phyloP scores from a whole-genome alignment of 2,329 filamentous ascomycete species.

The Cercospora sp. region DNA sequence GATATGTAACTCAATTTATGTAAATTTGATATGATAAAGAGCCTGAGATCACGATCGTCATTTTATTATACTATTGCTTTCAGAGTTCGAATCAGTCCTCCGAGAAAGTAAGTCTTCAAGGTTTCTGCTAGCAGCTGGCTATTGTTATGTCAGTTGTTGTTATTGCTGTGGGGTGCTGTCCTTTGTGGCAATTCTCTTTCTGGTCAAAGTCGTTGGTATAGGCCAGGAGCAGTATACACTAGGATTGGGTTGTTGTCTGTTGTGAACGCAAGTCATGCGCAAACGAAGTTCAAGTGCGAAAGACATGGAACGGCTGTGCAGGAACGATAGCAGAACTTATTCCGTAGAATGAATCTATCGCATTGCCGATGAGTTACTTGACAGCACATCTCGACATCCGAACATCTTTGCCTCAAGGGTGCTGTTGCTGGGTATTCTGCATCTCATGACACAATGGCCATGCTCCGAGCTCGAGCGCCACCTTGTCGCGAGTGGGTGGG shows the following conservation, averaged over 20 bases:
- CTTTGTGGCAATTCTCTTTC: neutral
- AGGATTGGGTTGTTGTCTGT: neutral
- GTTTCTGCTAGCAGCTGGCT: neutral
- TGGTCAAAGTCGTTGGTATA: neutral
- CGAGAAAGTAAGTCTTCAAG: neutral
- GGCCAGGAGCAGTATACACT: neutral
- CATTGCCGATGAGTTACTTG: neutral
- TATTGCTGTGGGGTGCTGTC: neutral
- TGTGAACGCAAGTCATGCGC: neutral
- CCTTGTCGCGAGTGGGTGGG: neutral
- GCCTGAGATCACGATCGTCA: neutral
- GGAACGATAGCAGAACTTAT: neutral
- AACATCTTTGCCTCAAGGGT: neutral
- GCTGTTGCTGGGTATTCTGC: neutral
- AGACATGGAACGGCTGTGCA: neutral
- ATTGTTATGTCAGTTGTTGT: neutral
- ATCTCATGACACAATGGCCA: neutral
- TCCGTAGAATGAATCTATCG: neutral
- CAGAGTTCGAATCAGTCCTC: neutral
- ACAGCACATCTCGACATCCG: neutral
- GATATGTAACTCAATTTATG: neutral
- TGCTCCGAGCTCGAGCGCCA: neutral
- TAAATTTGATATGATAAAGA: neutral
- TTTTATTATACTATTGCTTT: neutral
- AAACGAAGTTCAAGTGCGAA: neutral